phyloP scores from a whole-genome alignment of 768 basidiomycete genomes.

The Collybiopsis confluens region DNA sequence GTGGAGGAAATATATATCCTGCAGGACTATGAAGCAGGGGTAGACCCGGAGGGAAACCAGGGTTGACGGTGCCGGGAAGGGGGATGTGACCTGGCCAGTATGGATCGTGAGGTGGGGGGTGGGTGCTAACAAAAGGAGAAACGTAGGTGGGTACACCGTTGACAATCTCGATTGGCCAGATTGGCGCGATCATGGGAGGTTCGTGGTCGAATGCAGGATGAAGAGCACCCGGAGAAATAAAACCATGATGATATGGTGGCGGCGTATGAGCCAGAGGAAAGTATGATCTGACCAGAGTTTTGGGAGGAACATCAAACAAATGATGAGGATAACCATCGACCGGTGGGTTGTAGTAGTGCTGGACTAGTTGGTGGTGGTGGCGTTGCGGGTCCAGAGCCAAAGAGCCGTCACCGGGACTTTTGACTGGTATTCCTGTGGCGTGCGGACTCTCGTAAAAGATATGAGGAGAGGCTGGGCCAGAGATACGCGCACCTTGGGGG shows the following conservation, averaged over 20 bases:
- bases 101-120: not conserved
- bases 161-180: not conserved
- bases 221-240: not conserved
- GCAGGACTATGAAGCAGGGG: not conserved
- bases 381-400: not conserved
- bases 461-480: not conserved
- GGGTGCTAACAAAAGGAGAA: not conserved
- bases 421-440: not conserved
- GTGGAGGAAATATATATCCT: not conserved
- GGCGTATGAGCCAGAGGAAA: not conserved
- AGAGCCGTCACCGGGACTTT: not conserved
- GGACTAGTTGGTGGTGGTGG: not conserved
- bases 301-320: not conserved
- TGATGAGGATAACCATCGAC: not conserved
- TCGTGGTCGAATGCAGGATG: conserved; percentile 1
- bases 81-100: conserved; percentile 2
- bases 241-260: not conserved
- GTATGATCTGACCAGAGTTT: not conserved
- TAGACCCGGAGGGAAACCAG: not conserved
- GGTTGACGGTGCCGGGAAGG: not conserved
- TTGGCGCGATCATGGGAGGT: not conserved
- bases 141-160: not conserved
- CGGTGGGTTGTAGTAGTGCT: not conserved
- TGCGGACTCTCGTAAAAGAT: not conserved
- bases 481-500: conserved; percentile 11